Conservation (phyloP, 176 grass and related monocot species). For the barley (Hordeum vulgare) region MorexV3_pseudomolecules_assembly NC_058523.1:161747399-161747898, state of each 20-base stretch:
- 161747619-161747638: constrained; percentile 20
- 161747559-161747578: constrained; percentile 33
- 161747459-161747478: background rate
- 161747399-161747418: too few relatives aligned
- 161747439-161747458: background rate
- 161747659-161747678: background rate
- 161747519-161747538: background rate
- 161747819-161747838: too few relatives aligned
- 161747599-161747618: background rate
- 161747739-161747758: background rate
- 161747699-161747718: too few relatives aligned
- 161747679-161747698: too few relatives aligned
- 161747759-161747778: too few relatives aligned
- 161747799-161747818: too few relatives aligned
- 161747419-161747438: background rate
- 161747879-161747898: too few relatives aligned
- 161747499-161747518: constrained; percentile 22
- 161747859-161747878: too few relatives aligned
- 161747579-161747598: background rate
- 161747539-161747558: constrained; percentile 9
- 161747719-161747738: too few relatives aligned
- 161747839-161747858: too few relatives aligned
- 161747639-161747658: background rate
- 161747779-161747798: too few relatives aligned
- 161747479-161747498: background rate